A percentile compares a stretch with the other conserved stretches of the same genome.
Conservation (phyloP, 306 rosid genomes). For the Luffa acutangula region DNA sequence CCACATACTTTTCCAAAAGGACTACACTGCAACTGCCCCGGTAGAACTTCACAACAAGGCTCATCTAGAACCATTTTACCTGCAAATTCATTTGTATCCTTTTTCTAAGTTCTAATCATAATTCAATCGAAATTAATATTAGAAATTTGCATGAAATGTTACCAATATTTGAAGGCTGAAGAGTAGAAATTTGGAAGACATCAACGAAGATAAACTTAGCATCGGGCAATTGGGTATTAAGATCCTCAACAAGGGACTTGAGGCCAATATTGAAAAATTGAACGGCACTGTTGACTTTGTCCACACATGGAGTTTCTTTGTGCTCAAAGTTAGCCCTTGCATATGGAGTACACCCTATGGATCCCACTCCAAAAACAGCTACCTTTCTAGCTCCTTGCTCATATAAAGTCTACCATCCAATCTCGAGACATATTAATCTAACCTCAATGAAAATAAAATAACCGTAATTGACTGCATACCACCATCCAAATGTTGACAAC, state of each 20-base stretch:
- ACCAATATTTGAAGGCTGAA: neutral
- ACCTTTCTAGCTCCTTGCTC: neutral
- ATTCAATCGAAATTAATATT: too few relatives aligned
- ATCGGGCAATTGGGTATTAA: neutral
- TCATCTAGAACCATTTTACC: neutral
- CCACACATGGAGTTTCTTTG: neutral
- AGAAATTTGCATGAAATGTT: neutral
- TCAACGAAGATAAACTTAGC: neutral
- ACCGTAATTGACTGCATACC: too few relatives aligned
- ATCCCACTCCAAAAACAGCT: neutral
- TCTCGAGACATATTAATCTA: too few relatives aligned
- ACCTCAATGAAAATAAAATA: too few relatives aligned
- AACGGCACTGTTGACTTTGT: neutral
- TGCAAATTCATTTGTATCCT: neutral
- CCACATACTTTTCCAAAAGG: neutral
- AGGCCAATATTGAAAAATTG: neutral
- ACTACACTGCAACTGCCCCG: neutral
- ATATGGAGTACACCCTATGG: neutral
- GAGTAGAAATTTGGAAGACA: neutral
- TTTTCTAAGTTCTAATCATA: too few relatives aligned
- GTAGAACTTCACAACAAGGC: conserved; percentile 7
- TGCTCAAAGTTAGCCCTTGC: neutral
- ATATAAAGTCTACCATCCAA: neutral
- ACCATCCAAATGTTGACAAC: too few relatives aligned
- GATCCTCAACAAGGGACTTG: neutral